Evolutionary conservation across 495 filamentous ascomycete species (phyloP).

Genomic region (Lepraria neglecta): DNA sequence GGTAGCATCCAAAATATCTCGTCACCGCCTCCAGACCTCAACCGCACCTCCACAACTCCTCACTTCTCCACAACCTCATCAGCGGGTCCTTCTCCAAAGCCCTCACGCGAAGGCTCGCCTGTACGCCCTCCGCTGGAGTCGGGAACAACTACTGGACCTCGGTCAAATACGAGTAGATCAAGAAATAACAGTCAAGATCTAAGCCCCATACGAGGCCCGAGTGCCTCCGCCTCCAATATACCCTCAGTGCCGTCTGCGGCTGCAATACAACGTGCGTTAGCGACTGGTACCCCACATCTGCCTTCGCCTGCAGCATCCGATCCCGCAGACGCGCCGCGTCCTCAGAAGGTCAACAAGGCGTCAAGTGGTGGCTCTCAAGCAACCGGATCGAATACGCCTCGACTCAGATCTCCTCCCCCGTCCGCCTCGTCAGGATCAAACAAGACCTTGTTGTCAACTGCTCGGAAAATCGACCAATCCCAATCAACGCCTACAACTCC

Average conservation of each 20-base stretch:
- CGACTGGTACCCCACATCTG: conserved; percentile 53
- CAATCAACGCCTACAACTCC: conserved; percentile 43
- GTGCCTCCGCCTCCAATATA: conserved; percentile 37
- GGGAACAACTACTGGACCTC: conserved; percentile 25
- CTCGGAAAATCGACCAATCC: conserved; percentile 39
- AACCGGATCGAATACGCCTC: conserved; percentile 46
- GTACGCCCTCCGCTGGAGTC: conserved; percentile 37
- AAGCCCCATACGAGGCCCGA: conserved; percentile 56
- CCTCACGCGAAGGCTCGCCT: conserved; percentile 48
- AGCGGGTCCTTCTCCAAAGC: conserved; percentile 39
- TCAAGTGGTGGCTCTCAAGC: conserved; percentile 50
- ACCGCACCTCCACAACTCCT: conserved; percentile 32
- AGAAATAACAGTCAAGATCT: conserved; percentile 65
- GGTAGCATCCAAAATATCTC: conserved; percentile 8
- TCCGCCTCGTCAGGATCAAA: conserved; percentile 28
- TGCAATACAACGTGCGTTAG: conserved; percentile 57
- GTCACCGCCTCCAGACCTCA: conserved; percentile 17
- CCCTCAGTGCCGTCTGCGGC: conserved; percentile 50
- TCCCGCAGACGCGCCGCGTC: conserved; percentile 51
- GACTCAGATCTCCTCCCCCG: conserved; percentile 64
- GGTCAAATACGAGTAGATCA: conserved; percentile 44
- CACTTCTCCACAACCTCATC: conserved; percentile 36
- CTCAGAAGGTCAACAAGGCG: conserved; percentile 58
- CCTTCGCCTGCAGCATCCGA: conserved; percentile 50
- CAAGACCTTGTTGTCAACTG: conserved; percentile 29